phyloP scores from a whole-genome alignment of 805 yeast species.

The Sungouiella blattae region DNA sequence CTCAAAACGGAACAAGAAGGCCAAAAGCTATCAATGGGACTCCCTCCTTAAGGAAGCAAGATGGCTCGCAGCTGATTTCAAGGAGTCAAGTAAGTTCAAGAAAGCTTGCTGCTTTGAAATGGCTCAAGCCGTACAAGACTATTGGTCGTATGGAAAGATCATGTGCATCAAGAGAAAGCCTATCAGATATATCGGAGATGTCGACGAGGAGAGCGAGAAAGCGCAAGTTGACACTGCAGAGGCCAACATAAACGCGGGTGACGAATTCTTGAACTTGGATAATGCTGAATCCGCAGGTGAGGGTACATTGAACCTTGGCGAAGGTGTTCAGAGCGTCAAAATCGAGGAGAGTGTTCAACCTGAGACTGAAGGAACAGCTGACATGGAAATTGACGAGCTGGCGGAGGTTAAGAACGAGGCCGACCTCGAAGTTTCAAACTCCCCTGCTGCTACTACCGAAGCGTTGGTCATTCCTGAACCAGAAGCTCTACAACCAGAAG shows the following conservation, averaged over 20 bases:
- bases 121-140: constrained; percentile 72
- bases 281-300: not conserved
- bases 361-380: not conserved
- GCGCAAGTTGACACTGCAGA: not conserved
- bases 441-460: not conserved
- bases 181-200: constrained; percentile 19
- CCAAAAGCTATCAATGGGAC: constrained; percentile 66
- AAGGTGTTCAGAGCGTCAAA: too few species aligned
- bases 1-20: constrained; percentile 17
- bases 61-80: constrained; percentile 80
- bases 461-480: not conserved
- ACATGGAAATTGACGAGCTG: not conserved
- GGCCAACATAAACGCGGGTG: too few species aligned
- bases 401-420: not conserved
- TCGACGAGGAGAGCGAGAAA: not conserved
- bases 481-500: not conserved
- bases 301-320: not conserved
- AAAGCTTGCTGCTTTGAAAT: constrained; percentile 65
- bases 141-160: constrained; percentile 70
- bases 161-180: constrained; percentile 57
- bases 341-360: not conserved
- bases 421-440: not conserved
- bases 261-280: too few species aligned
- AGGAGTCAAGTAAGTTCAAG: constrained; percentile 66
- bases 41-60: constrained; percentile 68